Evolutionary conservation across 805 yeast species (phyloP).

Genomic region (Spathaspora boniae): DNA sequence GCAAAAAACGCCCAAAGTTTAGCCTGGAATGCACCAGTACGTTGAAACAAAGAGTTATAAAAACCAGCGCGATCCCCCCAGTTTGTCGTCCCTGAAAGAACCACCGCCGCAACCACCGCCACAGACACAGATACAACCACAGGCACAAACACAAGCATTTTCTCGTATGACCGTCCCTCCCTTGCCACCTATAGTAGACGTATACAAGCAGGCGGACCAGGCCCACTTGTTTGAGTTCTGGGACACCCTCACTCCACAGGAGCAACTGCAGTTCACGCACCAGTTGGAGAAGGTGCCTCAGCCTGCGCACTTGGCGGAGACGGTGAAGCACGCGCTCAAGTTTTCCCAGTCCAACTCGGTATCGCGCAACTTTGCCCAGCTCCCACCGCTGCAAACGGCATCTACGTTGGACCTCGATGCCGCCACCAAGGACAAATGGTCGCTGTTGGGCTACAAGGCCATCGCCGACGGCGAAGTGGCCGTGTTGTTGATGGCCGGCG

Average conservation of each 20-base stretch:
- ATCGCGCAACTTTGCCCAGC: constrained; percentile 36
- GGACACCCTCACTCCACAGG: constrained; percentile 31
- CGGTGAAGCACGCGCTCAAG: constrained; percentile 46
- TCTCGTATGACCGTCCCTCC: constrained; percentile 12
- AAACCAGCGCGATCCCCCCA: too few species aligned
- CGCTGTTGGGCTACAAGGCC: constrained; percentile 58
- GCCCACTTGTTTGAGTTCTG: constrained; percentile 49
- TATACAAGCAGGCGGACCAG: constrained; percentile 48
- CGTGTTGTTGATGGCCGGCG: constrained; percentile 93
- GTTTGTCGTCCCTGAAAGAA: too few species aligned
- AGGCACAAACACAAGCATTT: too few species aligned
- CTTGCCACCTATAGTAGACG: constrained; percentile 16
- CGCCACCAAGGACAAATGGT: constrained; percentile 36
- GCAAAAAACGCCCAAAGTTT: too few species aligned
- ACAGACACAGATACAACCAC: constrained; percentile 1
- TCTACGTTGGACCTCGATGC: constrained; percentile 44
- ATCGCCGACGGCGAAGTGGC: constrained; percentile 75
- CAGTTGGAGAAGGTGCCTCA: constrained; percentile 42
- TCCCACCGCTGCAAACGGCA: constrained; percentile 47
- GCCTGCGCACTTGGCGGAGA: constrained; percentile 37
- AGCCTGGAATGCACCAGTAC: too few species aligned
- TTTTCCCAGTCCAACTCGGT: constrained; percentile 25
- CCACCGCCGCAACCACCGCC: constrained; percentile 1
- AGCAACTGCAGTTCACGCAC: constrained; percentile 32
- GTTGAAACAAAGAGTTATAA: too few species aligned